Base-by-base conservation (phyloP, 2,329 filamentous ascomycete genomes). In the Didymella pinodella region DNA sequence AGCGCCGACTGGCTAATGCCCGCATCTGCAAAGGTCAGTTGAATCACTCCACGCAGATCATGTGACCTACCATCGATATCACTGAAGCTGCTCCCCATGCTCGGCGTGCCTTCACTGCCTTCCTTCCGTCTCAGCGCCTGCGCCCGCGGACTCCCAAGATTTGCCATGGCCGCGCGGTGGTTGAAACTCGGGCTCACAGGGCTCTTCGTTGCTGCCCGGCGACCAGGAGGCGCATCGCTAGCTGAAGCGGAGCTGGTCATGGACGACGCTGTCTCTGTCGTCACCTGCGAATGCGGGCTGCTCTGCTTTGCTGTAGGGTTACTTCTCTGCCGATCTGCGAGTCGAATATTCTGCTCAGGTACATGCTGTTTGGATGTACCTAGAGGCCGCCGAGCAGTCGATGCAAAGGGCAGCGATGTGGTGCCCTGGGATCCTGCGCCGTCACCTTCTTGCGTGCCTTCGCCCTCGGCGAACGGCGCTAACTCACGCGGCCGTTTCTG, bases 1-100 rank as follows among this genome's bases (percentile, higher is more conserved):
- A 94, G 79, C 3, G 91, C 91, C 16, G 89, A 92, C 73, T 93
- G 90, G 28, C 91, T 93, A 16, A 94, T 88, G 18, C 90, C 92
- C 18, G 90, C 87, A 81, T 93, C 91, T 91, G 20, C 32, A 18
- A 31, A 38, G 48, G 62, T 63, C 55, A 55, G 62, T 34, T 51
- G 54, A 28, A 26, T 36, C 28, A 34, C 7, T 31, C 7, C 34
- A 12, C 20, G 4, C 8, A 11, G 25, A 16, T 16, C 26, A 25
- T 14, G 41, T 38, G 40, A 69, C 72, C 65, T 75, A 84, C 90
- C 90, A 73, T 94, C 91, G 43, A 96, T 83, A 78, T 95, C 92
- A 76, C 90, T 94, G 69, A 92, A 95, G 68, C 90, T 93, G 74
- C 91, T 94, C 1, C 91, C 90, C 72, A 77, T 77, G 41, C 74